phyloP scores from a whole-genome alignment of 2,329 filamentous ascomycete species.

The Drechslerella stenobrocha region DNA sequence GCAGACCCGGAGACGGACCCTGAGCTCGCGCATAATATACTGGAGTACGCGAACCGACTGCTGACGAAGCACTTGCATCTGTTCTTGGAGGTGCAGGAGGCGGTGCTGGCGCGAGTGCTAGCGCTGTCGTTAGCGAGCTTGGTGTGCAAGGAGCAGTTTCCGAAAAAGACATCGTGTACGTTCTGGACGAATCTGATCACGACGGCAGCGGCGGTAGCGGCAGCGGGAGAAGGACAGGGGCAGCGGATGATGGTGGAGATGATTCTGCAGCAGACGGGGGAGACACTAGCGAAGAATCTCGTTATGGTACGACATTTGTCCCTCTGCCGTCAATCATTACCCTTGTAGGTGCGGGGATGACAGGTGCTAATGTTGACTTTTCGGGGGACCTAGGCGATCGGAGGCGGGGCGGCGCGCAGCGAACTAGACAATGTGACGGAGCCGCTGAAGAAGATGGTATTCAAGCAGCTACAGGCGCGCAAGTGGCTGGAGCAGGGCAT shows the following conservation, averaged over 20 bases:
- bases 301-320: slow-evolving; percentile 47
- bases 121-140: slow-evolving; percentile 72
- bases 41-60: slow-evolving; percentile 71
- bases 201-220: slow-evolving; percentile 60
- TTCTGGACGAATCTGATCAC: slow-evolving; percentile 67
- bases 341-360: background rate
- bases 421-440: slow-evolving; percentile 73
- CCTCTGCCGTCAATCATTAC: background rate
- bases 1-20: slow-evolving; percentile 67
- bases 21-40: slow-evolving; percentile 72
- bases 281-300: slow-evolving; percentile 51
- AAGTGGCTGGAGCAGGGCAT: slow-evolving; percentile 68
- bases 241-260: slow-evolving; percentile 56
- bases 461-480: slow-evolving; percentile 62
- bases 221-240: slow-evolving; percentile 59
- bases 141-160: slow-evolving; percentile 71
- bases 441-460: slow-evolving; percentile 70
- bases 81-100: slow-evolving; percentile 65
- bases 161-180: slow-evolving; percentile 72
- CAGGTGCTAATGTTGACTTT: background rate
- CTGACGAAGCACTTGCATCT: slow-evolving; percentile 66
- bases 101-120: slow-evolving; percentile 62
- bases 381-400: slow-evolving; percentile 61
- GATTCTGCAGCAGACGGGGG: slow-evolving; percentile 52
- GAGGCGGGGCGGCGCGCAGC: slow-evolving; percentile 69